Conservation (phyloP, 1,284 basidiomycete genomes). For the Trichosporon inkin region DNA sequence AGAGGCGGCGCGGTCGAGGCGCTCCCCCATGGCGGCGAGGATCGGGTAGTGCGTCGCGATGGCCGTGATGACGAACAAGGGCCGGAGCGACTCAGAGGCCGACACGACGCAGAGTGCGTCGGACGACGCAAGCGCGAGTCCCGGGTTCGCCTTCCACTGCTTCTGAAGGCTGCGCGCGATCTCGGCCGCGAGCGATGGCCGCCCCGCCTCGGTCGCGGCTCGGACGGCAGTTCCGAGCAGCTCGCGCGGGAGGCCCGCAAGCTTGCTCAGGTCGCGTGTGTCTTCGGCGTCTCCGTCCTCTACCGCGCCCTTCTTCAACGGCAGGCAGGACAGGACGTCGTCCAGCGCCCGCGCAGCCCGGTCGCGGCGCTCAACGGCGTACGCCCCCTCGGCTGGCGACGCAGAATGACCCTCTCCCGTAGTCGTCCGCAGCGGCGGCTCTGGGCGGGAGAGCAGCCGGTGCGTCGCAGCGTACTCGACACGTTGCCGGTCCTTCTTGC, state of each 20-base stretch:
- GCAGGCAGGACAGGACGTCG: conserved; percentile 16
- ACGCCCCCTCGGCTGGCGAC: background rate
- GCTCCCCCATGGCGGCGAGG: conserved; percentile 4
- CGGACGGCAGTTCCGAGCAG: conserved; percentile 35
- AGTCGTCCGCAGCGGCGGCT: too few relatives aligned
- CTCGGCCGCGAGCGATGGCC: conserved; percentile 17
- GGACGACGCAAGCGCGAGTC: conserved; percentile 25
- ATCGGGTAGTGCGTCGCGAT: conserved; percentile 19
- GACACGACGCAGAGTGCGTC: conserved; percentile 29
- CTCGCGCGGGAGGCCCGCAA: conserved; percentile 27
- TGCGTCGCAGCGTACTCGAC: conserved; percentile 17
- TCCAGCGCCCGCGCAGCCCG: conserved; percentile 2
- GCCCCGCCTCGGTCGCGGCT: conserved; percentile 21
- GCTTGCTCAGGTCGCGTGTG: background rate
- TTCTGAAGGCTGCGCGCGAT: conserved; percentile 26
- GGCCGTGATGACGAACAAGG: conserved; percentile 9
- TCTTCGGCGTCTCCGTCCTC: background rate
- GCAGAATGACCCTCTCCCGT: too few relatives aligned
- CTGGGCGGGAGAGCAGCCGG: background rate
- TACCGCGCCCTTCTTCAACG: conserved; percentile 9
- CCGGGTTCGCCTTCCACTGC: conserved; percentile 37
- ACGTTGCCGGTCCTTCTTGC: conserved; percentile 32
- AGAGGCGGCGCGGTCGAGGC: background rate
- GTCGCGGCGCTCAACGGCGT: background rate
- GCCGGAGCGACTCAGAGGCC: conserved; percentile 21